phyloP scores from a whole-genome alignment of 768 basidiomycete species.

The Russula emetica region DNA sequence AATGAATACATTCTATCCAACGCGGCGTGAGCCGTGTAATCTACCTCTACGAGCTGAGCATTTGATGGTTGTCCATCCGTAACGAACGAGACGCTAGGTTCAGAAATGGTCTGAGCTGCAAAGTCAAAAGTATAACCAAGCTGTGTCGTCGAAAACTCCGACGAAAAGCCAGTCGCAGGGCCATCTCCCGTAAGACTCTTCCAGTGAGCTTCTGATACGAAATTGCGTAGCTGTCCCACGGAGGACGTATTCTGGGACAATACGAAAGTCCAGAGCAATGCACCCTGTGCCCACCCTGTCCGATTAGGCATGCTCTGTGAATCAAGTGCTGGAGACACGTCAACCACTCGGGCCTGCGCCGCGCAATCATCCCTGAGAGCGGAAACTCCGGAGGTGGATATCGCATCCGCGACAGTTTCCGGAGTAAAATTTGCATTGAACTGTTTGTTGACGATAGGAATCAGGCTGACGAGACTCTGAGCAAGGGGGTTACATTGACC shows the following conservation, averaged over 20 bases:
- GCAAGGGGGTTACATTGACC: conserved; percentile 53
- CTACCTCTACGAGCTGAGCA: conserved; percentile 45
- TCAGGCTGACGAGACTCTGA: conserved; percentile 45
- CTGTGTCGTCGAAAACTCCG: conserved; percentile 40
- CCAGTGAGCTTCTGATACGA: conserved; percentile 51
- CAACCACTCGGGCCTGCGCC: conserved; percentile 51
- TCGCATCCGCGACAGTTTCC: conserved; percentile 42
- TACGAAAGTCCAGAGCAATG: conserved; percentile 57
- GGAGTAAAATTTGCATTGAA: conserved; percentile 47
- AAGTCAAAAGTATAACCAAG: conserved; percentile 60
- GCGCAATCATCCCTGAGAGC: conserved; percentile 45
- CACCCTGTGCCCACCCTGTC: conserved; percentile 54
- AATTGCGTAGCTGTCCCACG: conserved; percentile 42
- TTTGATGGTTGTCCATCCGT: conserved; percentile 44
- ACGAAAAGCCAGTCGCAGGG: conserved; percentile 34
- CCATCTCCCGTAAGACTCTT: conserved; percentile 40
- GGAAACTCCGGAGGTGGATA: conserved; percentile 50
- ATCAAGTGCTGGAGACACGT: conserved; percentile 47
- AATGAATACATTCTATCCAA: conserved; percentile 58
- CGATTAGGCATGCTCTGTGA: conserved; percentile 43
- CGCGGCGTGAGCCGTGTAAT: conserved; percentile 36
- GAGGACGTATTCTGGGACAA: conserved; percentile 45
- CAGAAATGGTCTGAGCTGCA: conserved; percentile 48
- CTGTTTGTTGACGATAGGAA: conserved; percentile 46
- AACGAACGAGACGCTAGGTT: conserved; percentile 44